phyloP scores from a whole-genome alignment of 1,139 yeast species.

The Suhomyces yuchorum region DNA sequence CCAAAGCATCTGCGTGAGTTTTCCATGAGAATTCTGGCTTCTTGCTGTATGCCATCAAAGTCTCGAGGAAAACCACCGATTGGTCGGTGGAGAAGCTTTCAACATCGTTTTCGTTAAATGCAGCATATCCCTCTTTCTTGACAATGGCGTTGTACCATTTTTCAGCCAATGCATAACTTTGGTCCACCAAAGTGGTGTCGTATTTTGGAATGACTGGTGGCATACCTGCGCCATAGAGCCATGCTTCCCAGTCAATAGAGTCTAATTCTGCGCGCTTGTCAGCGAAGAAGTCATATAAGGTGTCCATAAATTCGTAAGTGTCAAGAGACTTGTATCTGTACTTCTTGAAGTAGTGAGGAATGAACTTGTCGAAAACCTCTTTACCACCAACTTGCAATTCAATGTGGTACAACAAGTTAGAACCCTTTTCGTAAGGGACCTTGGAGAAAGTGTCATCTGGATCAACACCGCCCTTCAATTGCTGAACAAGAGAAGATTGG shows the following conservation, averaged over 20 bases:
- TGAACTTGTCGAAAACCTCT: constrained; percentile 71
- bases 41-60: constrained; percentile 46
- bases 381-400: constrained; percentile 65
- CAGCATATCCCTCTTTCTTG: constrained; percentile 15
- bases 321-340: constrained; percentile 74
- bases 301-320: constrained; percentile 77
- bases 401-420: constrained; percentile 70
- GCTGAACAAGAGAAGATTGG: constrained; percentile 68
- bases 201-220: constrained; percentile 80
- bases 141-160: constrained; percentile 55
- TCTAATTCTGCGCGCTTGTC: constrained; percentile 55
- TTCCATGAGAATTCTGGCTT: constrained; percentile 38
- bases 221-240: constrained; percentile 82
- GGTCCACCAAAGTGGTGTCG: constrained; percentile 75
- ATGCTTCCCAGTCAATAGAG: constrained; percentile 77
- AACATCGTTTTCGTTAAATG: constrained; percentile 46
- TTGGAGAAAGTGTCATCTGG: constrained; percentile 90
- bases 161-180: constrained; percentile 65
- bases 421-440: constrained; percentile 92
- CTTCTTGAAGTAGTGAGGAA: constrained; percentile 72
- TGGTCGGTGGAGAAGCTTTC: constrained; percentile 69
- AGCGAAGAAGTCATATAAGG: constrained; percentile 64
- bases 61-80: constrained; percentile 74
- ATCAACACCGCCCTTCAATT: constrained; percentile 64
- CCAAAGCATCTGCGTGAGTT: constrained; percentile 39